Conservation (phyloP, 106 monocot species). For the Platanthera zijinensis region DNA sequence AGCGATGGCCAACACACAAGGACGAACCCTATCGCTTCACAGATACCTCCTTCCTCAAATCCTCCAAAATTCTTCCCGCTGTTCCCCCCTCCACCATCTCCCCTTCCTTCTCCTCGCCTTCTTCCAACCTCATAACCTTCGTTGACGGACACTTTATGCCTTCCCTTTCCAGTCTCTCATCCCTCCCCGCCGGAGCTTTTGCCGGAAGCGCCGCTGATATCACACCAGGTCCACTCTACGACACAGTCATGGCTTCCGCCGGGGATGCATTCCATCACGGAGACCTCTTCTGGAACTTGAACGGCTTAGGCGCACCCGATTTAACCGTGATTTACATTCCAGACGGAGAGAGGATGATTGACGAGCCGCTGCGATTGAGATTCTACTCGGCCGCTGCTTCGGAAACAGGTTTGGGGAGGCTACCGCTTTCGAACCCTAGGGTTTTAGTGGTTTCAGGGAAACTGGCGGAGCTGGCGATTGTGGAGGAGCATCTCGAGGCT, state of each 20-base stretch:
- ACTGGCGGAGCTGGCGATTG: slow-evolving; percentile 60
- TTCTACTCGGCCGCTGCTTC: slow-evolving; percentile 27
- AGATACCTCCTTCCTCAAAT: slow-evolving; percentile 62
- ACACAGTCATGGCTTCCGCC: slow-evolving; percentile 25
- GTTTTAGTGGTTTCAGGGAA: slow-evolving; percentile 77
- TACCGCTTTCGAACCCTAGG: slow-evolving; percentile 81
- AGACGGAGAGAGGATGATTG: slow-evolving; percentile 25
- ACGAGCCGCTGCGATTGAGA: slow-evolving; percentile 53
- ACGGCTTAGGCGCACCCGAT: slow-evolving; percentile 68
- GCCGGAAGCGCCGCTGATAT: slow-evolving; percentile 36
- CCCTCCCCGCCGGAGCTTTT: slow-evolving; percentile 44
- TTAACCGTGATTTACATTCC: slow-evolving; percentile 63
- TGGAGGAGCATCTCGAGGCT: slow-evolving; percentile 74
- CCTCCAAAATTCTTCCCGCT: slow-evolving; percentile 35
- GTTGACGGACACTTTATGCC: slow-evolving; percentile 44
- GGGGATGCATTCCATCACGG: slow-evolving; percentile 20
- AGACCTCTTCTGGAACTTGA: slow-evolving; percentile 78
- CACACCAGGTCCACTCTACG: slow-evolving; percentile 17
- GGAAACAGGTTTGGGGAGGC: slow-evolving; percentile 20
- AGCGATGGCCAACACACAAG: slow-evolving; percentile 53
- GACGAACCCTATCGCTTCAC: slow-evolving; percentile 89
- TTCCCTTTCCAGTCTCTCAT: slow-evolving; percentile 35
- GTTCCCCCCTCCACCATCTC: slow-evolving; percentile 5
- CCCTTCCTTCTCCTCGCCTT: slow-evolving; percentile 11
- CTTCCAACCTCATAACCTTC: slow-evolving; percentile 35